Evolutionary conservation across 352 stramenopile genomes (phyloP), one percentile per base, ranked within the genome.

Genomic region (Thalassiosira exigua): DNA sequence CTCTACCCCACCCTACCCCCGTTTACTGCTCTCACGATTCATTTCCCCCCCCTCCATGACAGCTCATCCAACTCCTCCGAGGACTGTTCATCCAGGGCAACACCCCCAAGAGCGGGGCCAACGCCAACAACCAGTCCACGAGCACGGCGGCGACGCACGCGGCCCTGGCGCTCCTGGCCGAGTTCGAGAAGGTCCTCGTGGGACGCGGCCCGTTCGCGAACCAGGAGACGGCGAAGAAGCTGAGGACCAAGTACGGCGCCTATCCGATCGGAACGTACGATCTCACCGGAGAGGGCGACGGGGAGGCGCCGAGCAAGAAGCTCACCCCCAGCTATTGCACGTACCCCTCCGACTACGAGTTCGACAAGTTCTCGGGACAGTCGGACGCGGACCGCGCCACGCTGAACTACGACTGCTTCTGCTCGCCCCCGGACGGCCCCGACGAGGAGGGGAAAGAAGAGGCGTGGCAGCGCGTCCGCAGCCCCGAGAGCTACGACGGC

Each of bases 281-380:
- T 64, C 68, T 91, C 54, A 21, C 59, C 14, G 46, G 17, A 9
- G 46, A 27, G 46, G 46, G 46, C 17, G 46, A 4, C 5, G 46
- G 22, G 7, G 22, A 56, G 46, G 60, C 82, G 59, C 69, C 41
- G 17, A 59, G 64, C 21, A 70, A 84, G 17, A 51, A 75, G 11
- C 44, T 84, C 19, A 99, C 97, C 12, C 96, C 97, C 12, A 99
- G 95, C 42, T 99, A 99, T 88, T 92, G 94, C 52, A 92, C 89
- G 14, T 93, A 99, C 46, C 97, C 97, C 5, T 89, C 88, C 24
- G 97, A 97, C 59, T 99, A 98, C 79, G 71, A 80, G n/a, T 57
- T 79, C 46, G 94, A 95, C n/a, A 93, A 97, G 17, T 96, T 87
- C 33, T 97, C 85, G 9, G 96, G 95, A 46, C 93, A 97, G 19